Evolutionary conservation across 2,329 filamentous ascomycete species (phyloP), one percentile per base, ranked within the genome.

Genomic region (Pseudogymnoascus sp.): DNA sequence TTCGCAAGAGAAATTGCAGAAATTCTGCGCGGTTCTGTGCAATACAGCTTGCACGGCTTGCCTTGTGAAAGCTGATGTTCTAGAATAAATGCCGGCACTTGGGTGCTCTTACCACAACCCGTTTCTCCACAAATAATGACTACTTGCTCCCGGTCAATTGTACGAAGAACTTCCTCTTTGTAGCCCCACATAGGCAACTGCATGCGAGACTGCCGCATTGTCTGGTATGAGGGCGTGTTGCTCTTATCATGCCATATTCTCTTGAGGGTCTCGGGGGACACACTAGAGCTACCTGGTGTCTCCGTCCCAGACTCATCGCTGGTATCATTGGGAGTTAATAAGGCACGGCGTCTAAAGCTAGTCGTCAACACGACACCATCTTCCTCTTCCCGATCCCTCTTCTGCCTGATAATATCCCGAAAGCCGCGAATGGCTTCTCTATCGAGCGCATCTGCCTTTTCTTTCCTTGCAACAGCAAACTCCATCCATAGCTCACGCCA

Each of bases 71-170:
- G 82, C 71, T 97, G 88, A 69, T 96, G 85, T 73, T 99, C 94
- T 6, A 99, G 79, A 61, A 99, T 84, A 72, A 95, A 97, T 0
- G 92, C 88, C 4, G 94, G 94, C n/a, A 97, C 89, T 71, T 99
- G 94, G 0, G 94, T 99, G 74, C 92, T 97, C 79, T 99, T 99
- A 66, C 94, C 94, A 73, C 87, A 97, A 68, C 94, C 94, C 2
- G 94, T 99, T 76, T 99, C 94, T 72, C 94, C 94, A 72, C 93
- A 97, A 30, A 99, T 84, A 64, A 99, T 97, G 8, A 94, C 87
- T 8, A 96, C 89, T 70, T 94, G 92, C 67, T 96, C 84, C 22
- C 83, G 80, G 55, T 91, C 87, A 30, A 99, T 87, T 1, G 90
- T 84, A 25, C 84, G 80, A 11, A 97, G 77, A 6, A 97, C 91